Base-by-base conservation (phyloP, 768 basidiomycete species). In the Fistulinella prunicolor region DNA sequence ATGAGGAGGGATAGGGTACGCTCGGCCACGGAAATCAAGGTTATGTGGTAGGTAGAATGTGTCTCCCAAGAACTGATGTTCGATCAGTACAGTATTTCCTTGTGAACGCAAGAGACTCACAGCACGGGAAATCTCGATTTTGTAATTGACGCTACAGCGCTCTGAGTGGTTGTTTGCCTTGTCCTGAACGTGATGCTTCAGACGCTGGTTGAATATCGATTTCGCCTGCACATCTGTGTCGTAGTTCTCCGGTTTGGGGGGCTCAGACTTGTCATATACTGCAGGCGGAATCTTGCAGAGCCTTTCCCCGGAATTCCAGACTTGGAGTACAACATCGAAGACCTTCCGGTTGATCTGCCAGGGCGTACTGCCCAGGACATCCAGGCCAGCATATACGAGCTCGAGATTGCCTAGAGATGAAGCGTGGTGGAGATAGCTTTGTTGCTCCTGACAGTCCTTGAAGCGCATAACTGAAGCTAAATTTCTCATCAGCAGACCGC, bases 1-100 rank as follows among this genome's bases (percentile, higher is more conserved):
- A 72, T 97, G 92, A 4, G 94, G 93, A 1, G 95, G 94, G 36
- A 96, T 85, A 10, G 96, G 95, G 63, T 99, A 99, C 0, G 95
- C 93, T 44, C 95, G 86, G 8, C 96, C 96, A 50, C 95, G 84
- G 77, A 98, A 99, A 69, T 99, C 96, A 58, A 97, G 74, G 66
- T 96, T 97, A 67, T 98, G 95, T 0, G 95, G 94, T 42, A 94
- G 75, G 69, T 92, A 98, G 65, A 98, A 85, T 0, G 73, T 81
- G 56, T 96, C 95, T 46, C 82, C 81, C 42, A 94, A 73, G 77
- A 94, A 96, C 85, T 91, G 49, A 3, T 22, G 3, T 49, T 34
- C 9, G 8, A 38, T 49, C 20, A 53, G 39, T 32, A 49, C 26
- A 6, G 13, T 37, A 22, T 6, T 32, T 36, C 35, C 32, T 36